Percentiles rank a stretch among this genome's conserved stretches.
phyloP scores from a whole-genome alignment of 257 asterid genomes.

The Salvia miltiorrhiza region DNA sequence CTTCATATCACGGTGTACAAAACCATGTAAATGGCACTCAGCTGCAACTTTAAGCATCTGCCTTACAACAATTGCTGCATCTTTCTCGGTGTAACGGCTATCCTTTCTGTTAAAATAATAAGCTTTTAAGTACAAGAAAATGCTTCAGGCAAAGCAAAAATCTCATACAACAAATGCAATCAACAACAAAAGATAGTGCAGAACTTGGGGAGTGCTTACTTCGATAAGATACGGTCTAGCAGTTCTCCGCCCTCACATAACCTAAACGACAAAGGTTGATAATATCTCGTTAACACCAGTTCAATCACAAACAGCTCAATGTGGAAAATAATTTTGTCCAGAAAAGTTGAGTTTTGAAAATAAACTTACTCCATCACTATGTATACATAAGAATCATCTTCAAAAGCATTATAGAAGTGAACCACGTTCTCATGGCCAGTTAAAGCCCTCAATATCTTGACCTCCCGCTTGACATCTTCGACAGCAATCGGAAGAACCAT shows the following conservation, averaged over 20 bases:
- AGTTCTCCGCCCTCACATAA: conserved; percentile 98
- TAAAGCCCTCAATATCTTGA: conserved; percentile 89
- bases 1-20: conserved; percentile 99
- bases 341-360: not conserved
- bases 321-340: not conserved
- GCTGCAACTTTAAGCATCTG: conserved; percentile 99
- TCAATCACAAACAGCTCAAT: conserved; percentile 1
- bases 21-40: conserved; percentile 96
- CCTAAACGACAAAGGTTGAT: conserved; percentile 36
- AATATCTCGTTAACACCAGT: conserved; percentile 13
- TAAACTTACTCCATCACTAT: conserved; percentile 96
- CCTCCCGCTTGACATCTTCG: conserved; percentile 98
- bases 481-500: conserved; percentile 98
- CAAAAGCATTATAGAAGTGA: conserved; percentile 88
- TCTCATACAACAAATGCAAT: conserved; percentile 6
- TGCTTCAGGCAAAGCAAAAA: conserved; percentile 7
- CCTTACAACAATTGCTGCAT: conserved; percentile 93
- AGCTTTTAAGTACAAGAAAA: conserved; percentile 22
- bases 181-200: not conserved
- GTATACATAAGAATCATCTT: conserved; percentile 81
- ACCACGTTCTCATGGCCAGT: conserved; percentile 98
- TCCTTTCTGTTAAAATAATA: conserved; percentile 71
- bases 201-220: conserved; percentile 46
- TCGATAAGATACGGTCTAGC: conserved; percentile 89
- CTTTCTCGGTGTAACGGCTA: conserved; percentile 96